Conservation (phyloP, 208 protist species). For the Leishmania lainsoni region DNA sequence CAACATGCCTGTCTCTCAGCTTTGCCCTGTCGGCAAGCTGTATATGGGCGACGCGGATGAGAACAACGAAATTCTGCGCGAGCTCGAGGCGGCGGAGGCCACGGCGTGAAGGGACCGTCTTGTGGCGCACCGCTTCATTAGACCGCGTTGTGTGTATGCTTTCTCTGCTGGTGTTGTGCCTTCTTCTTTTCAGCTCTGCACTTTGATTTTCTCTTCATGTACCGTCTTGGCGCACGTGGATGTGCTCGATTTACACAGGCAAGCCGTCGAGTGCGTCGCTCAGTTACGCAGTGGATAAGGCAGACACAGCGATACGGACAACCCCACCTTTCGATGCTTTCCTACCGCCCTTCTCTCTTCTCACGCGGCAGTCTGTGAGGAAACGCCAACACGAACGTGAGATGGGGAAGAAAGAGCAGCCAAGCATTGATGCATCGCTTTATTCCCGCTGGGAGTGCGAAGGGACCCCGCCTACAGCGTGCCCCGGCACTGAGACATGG, state of each 20-base stretch:
- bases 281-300: background rate
- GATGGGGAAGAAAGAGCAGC: background rate
- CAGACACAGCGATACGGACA: background rate
- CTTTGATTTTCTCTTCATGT: background rate
- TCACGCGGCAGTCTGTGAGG: background rate
- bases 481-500: too few species aligned
- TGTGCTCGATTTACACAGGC: background rate
- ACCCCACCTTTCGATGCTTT: background rate
- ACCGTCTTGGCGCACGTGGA: background rate
- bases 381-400: background rate
- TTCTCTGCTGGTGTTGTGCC: background rate
- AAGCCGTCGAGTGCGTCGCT: background rate
- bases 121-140: background rate
- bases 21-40: conserved; percentile 85
- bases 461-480: too few species aligned
- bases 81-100: conserved; percentile 49
- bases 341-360: background rate
- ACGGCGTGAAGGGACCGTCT: conserved; percentile 11
- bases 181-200: background rate
- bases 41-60: conserved; percentile 86
- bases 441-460: background rate
- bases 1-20: conserved; percentile 88
- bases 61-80: conserved; percentile 70
- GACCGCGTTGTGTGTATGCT: background rate
- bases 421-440: background rate